These are phyloP conservation scores for Stagonosporopsis chrysanthemi DNA, from an alignment of 2,329 filamentous ascomycete species.

Conservation along the genomic window DNA sequence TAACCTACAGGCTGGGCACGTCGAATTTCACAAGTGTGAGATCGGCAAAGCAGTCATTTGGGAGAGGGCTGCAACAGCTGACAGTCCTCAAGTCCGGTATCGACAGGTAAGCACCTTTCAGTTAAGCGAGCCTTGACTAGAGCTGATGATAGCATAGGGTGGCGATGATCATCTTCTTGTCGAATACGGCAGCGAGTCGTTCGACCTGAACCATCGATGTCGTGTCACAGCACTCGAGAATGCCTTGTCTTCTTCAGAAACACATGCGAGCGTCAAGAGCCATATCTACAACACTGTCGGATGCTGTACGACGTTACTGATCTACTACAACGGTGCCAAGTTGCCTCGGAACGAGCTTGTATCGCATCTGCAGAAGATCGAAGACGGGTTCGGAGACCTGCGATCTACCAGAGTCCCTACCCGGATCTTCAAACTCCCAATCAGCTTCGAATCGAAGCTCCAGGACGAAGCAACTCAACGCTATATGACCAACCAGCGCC, in stretches of 20 bases:
- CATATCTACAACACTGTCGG: constrained; percentile 61
- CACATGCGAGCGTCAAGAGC: constrained; percentile 47
- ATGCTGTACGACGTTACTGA: constrained; percentile 55
- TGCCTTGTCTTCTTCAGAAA: constrained; percentile 53
- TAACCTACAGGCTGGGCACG: constrained; percentile 36
- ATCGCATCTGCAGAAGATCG: constrained; percentile 49
- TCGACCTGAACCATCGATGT: constrained; percentile 65
- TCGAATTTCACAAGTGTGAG: constrained; percentile 35
- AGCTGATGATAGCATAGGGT: constrained; percentile 22
- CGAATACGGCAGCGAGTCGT: constrained; percentile 64
- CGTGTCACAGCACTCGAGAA: constrained; percentile 63
- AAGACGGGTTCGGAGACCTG: constrained; percentile 54
- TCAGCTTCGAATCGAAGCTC: constrained; percentile 53
- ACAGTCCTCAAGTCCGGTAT: constrained; percentile 38
- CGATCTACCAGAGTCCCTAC: constrained; percentile 52
- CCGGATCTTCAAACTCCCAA: constrained; percentile 53
- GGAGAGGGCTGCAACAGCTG: constrained; percentile 32
- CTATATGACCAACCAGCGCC: constrained; percentile 68
- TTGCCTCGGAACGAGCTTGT: constrained; percentile 49
- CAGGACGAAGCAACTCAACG: constrained; percentile 63
- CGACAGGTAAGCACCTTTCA: constrained; percentile 20
- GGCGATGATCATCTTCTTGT: constrained; percentile 61
- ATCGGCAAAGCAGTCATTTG: constrained; percentile 42
- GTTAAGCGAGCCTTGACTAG: constrained; percentile 9
- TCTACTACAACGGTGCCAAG: constrained; percentile 52